Evolutionary conservation across 352 stramenopile species (phyloP), one percentile per base, ranked within the genome.

Genomic region (Globisporangium apiculatum): DNA sequence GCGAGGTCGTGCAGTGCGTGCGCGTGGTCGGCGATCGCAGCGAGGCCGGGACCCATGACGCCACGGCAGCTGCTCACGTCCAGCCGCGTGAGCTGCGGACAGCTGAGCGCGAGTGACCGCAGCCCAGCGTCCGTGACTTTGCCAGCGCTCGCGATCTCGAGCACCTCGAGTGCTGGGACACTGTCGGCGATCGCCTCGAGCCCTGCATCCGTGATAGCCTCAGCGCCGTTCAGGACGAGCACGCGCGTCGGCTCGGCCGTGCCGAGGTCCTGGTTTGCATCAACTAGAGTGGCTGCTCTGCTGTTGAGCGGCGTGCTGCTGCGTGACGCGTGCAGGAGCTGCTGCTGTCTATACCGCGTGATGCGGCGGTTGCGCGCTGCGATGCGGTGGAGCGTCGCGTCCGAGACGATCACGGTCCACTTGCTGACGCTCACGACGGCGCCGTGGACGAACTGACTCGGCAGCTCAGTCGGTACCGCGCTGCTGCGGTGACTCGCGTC

Each of bases 391-490:
- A 93, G 64, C 9, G 81, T 89, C 1, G 62, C 59, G 58, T 93
- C 72, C 1, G 80, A 84, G 1, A 90, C 80, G 15, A 91, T 73
- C 5, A 79, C 72, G 6, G 76, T 91, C 80, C 83, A 93, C 15
- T 72, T 72, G 58, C 66, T 82, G 7, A 93, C 58, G 53, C 74
- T 68, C 17, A 91, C 70, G 35, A 77, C 58, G 15, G 67, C 48
- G 15, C 61, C 60, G 55, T 91, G 79, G 7, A 91, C 58, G 35
- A 89, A 80, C 54, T 89, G 76, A 11, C 78, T 70, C 11, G 83
- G 83, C 38, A 93, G 66, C 49, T 86, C 76, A n/a, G 51, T 57
- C 6, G 64, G 59, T 8, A 57, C 65, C 10, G 49, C 40, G 8
- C 37, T 36, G 31, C n/a, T 48, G 1, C 41, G 38, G 24, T 12